Conservation (phyloP, 805 yeast genomes). For the Cyberlindnera mississippiensis region DNA sequence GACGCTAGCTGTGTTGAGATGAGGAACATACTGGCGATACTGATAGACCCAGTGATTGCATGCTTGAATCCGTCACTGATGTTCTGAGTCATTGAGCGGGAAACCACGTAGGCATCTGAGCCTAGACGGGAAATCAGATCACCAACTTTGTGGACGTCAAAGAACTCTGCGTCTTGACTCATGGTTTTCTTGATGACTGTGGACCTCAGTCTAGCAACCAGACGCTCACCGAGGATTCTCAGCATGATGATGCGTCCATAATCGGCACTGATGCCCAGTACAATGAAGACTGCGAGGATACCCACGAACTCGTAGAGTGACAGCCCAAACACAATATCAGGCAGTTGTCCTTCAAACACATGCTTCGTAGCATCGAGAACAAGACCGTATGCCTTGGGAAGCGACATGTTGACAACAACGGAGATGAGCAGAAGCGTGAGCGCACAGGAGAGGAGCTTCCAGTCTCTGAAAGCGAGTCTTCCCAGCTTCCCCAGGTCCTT, state of each 20-base stretch:
- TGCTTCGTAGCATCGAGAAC: constrained; percentile 47
- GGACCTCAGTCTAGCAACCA: constrained; percentile 80
- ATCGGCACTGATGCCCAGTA: constrained; percentile 67
- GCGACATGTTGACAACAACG: constrained; percentile 46
- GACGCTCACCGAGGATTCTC: constrained; percentile 76
- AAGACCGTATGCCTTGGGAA: constrained; percentile 54
- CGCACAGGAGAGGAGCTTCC: constrained; percentile 41
- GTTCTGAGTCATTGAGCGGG: constrained; percentile 85
- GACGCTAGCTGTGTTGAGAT: constrained; percentile 80
- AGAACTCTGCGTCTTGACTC: constrained; percentile 87
- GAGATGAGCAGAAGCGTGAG: constrained; percentile 42
- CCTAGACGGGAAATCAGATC: constrained; percentile 88
- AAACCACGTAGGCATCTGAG: constrained; percentile 85
- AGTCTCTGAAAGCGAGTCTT: constrained; percentile 41
- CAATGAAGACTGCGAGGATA: constrained; percentile 38
- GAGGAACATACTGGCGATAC: constrained; percentile 85
- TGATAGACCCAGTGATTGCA: constrained; percentile 75
- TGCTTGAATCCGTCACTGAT: constrained; percentile 89
- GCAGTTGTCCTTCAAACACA: constrained; percentile 29
- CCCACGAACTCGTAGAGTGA: constrained; percentile 58
- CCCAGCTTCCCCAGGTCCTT: constrained; percentile 35
- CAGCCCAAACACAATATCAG: constrained; percentile 45
- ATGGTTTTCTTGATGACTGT: constrained; percentile 73
- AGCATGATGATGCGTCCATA: constrained; percentile 69
- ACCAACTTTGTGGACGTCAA: constrained; percentile 92